Base-by-base conservation (phyloP, 495 filamentous ascomycete genomes). In the Lichina pygmaea region DNA sequence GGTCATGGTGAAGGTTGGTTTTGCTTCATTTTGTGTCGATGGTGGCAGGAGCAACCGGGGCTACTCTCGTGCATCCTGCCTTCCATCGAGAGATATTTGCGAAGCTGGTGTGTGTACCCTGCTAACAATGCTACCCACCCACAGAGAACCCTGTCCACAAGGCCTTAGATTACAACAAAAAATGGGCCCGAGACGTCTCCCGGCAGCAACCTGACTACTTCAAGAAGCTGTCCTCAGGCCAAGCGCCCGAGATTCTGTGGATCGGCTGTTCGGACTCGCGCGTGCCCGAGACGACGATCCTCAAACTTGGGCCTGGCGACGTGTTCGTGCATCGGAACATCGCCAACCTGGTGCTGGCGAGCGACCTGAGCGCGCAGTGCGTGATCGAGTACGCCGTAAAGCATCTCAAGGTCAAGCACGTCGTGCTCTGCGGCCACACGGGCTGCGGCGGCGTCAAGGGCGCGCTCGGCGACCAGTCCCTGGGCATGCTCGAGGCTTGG, bases 271-370 rank as follows among this genome's bases (percentile, higher is more conserved):
- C 82, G 50, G 84, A 93, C 66, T 81, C 77, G 15, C 79, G 85
- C 48, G 76, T 79, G 55, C 84, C 84, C 1, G 85, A 93, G 58
- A 92, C 84, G 9, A 85, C 77, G 46, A 63, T 93, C 52, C 67
- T 85, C 6, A 73, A 75, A 50, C 68, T 85, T 41, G 66, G 83
- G 48, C 84, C 84, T 5, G 85, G 85, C 51, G 83, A 93, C 52
- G 75, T 92, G 51, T 93, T 93, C 59, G 77, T 83, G 45, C 85
- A 92, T 67, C 81, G 85, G 57, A 93, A 93, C 66, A 89, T 93
- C 59, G 85, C 83, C 57, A 93, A 93, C 63, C 68, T 89, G 59
- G 58, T 93, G 44, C 73, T 75, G 47, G 65, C 77, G 10, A 72
- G 70, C 53, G 85, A 93, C 58, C 68, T 91, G 53, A 79, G 68